Conservation (phyloP, 2,329 filamentous ascomycete species). For the Pseudogymnoascus sp. region DNA sequence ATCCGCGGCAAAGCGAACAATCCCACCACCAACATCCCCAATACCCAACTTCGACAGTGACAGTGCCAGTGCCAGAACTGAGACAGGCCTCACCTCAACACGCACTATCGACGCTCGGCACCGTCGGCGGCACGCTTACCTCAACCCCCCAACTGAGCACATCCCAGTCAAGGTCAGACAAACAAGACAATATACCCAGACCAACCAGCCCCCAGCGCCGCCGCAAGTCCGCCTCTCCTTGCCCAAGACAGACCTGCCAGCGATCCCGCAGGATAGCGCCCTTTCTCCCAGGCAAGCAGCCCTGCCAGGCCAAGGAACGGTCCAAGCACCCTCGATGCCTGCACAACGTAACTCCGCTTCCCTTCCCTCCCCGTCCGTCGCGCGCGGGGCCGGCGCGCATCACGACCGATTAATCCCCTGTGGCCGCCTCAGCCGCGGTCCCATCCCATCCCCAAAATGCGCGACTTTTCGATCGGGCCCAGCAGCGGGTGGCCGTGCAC, state of each 20-base stretch:
- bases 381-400: conserved; percentile 2
- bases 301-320: neutral
- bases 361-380: neutral
- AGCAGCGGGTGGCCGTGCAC: neutral
- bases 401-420: neutral
- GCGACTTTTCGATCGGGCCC: neutral
- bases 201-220: neutral
- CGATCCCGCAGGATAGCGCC: neutral
- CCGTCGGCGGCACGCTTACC: neutral
- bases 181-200: neutral
- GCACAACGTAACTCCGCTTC: neutral
- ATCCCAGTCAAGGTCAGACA: neutral
- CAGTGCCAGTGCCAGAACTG: neutral
- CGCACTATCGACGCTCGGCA: neutral
- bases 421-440: conserved; percentile 3
- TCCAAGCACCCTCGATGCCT: neutral
- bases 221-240: neutral
- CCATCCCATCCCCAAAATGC: neutral
- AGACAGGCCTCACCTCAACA: conserved; percentile 1
- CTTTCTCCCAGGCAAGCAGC: neutral
- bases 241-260: neutral
- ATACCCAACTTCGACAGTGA: neutral
- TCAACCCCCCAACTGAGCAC: neutral
- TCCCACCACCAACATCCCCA: neutral
- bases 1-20: neutral